Base-by-base conservation (phyloP, 1,284 basidiomycete species). In the Entoloma clypeatum region DNA sequence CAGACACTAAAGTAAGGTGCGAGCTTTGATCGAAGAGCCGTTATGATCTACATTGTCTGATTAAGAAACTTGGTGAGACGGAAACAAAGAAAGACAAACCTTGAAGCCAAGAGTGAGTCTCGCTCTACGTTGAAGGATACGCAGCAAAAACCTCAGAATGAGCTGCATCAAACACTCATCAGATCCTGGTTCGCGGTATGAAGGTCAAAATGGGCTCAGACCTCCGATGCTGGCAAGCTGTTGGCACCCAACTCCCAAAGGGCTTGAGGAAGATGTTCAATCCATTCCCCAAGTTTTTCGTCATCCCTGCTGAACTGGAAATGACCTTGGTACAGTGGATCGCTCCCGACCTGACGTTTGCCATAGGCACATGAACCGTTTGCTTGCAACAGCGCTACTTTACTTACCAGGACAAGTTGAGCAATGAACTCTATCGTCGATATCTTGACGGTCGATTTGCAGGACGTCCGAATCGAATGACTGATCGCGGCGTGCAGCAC, bases 221-320 rank as follows among this genome's bases (percentile, higher is more conserved):
- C 81, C 69, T 84, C 78, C 0, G 79, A 79, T 4, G 72, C 64
- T 3, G 58, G 50, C 7, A 75, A 56, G 53, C 87, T 77, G 36
- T 64, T 75, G 10, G 64, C 63, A 1, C 83, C 84, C 5, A 88
- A 62, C 61, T 95, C 91, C 92, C 92, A 95, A 2, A 95, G 67
- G 6, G 74, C 74, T 58, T 79, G 82, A 0, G 91, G 89, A 26
- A 93, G 69, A 47, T 81, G 75, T 8, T 70, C 53, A 13, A 85
- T 44, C 86, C 87, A 87, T 19, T 79, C 74, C 41, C 76, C 67
- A 22, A 84, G 61, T 44, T 61, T 65, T 25, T 62, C 51, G 31
- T 64, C 43, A 35, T 57, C 52, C 14, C 54, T 51, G 27, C 61
- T 62, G 18, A 72, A 51, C 7, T 60, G 61, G 51, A 86, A 79